phyloP scores from a whole-genome alignment of 345 rosid species.

The Citrus medica region DNA sequence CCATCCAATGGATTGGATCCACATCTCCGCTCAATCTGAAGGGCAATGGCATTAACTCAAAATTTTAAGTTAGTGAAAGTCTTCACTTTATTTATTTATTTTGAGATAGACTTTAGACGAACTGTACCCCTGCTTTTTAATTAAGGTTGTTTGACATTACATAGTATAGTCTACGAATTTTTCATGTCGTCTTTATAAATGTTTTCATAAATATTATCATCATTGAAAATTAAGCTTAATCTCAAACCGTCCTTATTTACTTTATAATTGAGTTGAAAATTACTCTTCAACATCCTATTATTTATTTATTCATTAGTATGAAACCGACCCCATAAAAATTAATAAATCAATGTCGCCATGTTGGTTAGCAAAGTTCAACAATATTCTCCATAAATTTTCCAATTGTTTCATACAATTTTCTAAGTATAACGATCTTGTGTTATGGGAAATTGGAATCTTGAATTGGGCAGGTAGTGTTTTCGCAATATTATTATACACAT shows the following conservation, averaged over 20 bases:
- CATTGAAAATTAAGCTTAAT: background rate
- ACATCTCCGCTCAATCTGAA: too few species aligned
- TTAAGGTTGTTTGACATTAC: background rate
- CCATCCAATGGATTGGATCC: too few species aligned
- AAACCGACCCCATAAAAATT: background rate
- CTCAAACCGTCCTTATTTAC: background rate
- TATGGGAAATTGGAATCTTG: background rate
- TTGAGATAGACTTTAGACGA: background rate
- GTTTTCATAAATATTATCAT: background rate
- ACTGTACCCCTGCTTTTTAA: background rate
- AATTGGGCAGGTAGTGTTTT: too few species aligned
- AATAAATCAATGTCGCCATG: background rate
- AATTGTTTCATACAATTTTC: background rate
- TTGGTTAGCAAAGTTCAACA: background rate
- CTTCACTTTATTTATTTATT: too few species aligned
- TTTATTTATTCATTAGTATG: background rate
- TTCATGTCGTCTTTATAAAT: background rate
- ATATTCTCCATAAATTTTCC: too few species aligned
- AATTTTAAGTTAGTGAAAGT: too few species aligned
- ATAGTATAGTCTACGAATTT: background rate
- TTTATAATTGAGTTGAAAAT: too few species aligned
- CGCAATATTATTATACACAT: too few species aligned
- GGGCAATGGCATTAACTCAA: too few species aligned
- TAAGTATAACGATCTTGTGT: background rate
- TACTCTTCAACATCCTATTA: background rate